A percentile compares a stretch with the other conserved stretches of the same genome.
phyloP scores from a whole-genome alignment of 2,329 filamentous ascomycete genomes.

The Endothia cerciana region DNA sequence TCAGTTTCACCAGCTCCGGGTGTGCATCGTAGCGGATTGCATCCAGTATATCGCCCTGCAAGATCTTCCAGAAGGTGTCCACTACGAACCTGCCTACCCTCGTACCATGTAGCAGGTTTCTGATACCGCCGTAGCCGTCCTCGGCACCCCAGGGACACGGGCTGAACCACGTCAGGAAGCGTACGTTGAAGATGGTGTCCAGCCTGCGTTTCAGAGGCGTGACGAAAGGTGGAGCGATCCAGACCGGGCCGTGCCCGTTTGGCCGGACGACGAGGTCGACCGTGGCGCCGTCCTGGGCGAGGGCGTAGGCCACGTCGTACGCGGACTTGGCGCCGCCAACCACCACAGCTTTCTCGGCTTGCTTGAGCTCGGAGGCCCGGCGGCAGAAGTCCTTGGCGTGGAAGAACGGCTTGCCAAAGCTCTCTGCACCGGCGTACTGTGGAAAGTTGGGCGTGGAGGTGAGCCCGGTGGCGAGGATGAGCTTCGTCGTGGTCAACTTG shows the following conservation, averaged over 20 bases:
- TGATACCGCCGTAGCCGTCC: slow-evolving; percentile 53
- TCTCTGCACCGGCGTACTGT: slow-evolving; percentile 40
- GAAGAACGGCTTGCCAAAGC: slow-evolving; percentile 45
- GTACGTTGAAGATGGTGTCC: slow-evolving; percentile 56
- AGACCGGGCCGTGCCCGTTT: slow-evolving; percentile 57
- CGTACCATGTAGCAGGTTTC: slow-evolving; percentile 55
- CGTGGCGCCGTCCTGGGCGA: slow-evolving; percentile 49
- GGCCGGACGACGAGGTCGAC: slow-evolving; percentile 57
- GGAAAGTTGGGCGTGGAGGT: slow-evolving; percentile 51
- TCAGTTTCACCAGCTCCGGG: slow-evolving; percentile 44
- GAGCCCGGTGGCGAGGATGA: slow-evolving; percentile 56
- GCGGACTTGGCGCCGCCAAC: slow-evolving; percentile 62
- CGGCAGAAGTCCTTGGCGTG: slow-evolving; percentile 49
- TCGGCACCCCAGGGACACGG: slow-evolving; percentile 67
- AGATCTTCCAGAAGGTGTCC: slow-evolving; percentile 52
- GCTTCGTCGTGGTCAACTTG: slow-evolving; percentile 39
- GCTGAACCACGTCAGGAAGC: slow-evolving; percentile 66
- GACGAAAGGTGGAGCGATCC: slow-evolving; percentile 59
- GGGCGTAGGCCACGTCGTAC: slow-evolving; percentile 60
- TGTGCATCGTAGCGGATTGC: slow-evolving; percentile 51
- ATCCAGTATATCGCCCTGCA: slow-evolving; percentile 51
- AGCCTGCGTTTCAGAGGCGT: slow-evolving; percentile 64
- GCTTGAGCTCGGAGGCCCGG: slow-evolving; percentile 38
- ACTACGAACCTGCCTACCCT: slow-evolving; percentile 52
- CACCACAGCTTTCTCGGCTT: slow-evolving; percentile 46